A percentile compares a stretch with the other conserved stretches of the same genome.
phyloP scores from a whole-genome alignment of 1,284 basidiomycete genomes.

The Naganishia cerealis region DNA sequence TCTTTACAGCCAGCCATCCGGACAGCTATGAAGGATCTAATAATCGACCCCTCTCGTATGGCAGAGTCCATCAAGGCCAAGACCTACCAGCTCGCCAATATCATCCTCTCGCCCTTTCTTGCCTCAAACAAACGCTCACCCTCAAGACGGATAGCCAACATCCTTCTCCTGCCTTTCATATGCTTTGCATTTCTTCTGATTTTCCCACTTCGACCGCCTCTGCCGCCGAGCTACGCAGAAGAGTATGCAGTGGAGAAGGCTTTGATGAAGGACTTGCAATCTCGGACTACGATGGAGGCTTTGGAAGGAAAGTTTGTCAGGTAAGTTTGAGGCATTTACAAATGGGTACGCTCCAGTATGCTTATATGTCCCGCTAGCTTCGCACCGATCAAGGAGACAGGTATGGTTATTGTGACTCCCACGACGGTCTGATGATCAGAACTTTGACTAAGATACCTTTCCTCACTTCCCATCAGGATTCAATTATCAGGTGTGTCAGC shows the following conservation, averaged over 20 bases:
- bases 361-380: constrained; percentile 40
- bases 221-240: constrained; percentile 45
- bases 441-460: not conserved
- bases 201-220: constrained; percentile 27
- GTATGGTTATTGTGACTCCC: constrained; percentile 24
- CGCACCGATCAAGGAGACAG: constrained; percentile 46
- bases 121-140: constrained; percentile 13
- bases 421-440: not conserved
- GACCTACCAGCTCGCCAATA: constrained; percentile 12
- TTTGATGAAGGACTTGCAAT: constrained; percentile 37
- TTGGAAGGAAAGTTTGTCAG: constrained; percentile 44
- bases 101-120: constrained; percentile 9
- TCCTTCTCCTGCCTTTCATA: constrained; percentile 18
- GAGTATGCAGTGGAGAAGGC: constrained; percentile 39
- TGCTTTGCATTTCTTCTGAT: constrained; percentile 25
- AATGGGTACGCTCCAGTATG: constrained; percentile 4
- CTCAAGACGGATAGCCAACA: constrained; percentile 10
- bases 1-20: not conserved
- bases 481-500: constrained; percentile 31
- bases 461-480: constrained; percentile 19
- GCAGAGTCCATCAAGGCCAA: constrained; percentile 5
- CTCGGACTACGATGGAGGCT: constrained; percentile 37
- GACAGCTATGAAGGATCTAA: constrained; percentile 19
- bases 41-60: constrained; percentile 18
- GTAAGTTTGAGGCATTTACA: constrained; percentile 39